These are phyloP conservation scores for Coemansia sp. DNA, from an alignment of 192 early-diverging fungal genomes.

Conservation along the genomic window DNA sequence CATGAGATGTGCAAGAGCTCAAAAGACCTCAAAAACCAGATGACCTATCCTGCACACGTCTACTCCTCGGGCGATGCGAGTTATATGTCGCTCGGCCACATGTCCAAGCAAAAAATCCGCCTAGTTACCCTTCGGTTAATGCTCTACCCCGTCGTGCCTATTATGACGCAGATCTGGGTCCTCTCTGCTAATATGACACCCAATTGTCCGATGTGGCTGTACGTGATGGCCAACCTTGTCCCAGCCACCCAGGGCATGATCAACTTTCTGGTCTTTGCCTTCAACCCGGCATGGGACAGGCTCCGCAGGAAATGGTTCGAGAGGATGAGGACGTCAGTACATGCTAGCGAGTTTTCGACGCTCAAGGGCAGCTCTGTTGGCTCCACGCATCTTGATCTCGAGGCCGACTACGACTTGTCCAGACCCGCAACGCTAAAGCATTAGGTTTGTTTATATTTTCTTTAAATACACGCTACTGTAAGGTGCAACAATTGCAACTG, in stretches of 20 bases:
- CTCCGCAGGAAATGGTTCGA: background rate
- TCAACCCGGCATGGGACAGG: conserved; percentile 30
- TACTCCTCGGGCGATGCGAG: background rate
- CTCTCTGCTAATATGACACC: conserved; percentile 38
- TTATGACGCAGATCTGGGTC: conserved; percentile 46
- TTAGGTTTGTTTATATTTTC: background rate
- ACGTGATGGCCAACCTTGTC: conserved; percentile 47
- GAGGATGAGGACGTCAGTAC: background rate
- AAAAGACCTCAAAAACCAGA: background rate
- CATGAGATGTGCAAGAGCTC: conserved; percentile 1
- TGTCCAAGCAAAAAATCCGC: conserved; percentile 13
- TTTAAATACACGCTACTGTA: background rate
- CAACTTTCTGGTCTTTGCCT: conserved; percentile 36
- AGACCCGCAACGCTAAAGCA: background rate
- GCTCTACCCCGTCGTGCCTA: conserved; percentile 33
- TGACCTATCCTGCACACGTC: background rate
- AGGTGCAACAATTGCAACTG: background rate
- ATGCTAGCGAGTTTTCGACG: background rate
- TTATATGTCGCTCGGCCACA: background rate
- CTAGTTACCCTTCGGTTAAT: conserved; percentile 23
- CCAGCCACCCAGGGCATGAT: conserved; percentile 47
- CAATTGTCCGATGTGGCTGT: conserved; percentile 45
- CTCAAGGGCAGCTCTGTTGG: conserved; percentile 8
- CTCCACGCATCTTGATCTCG: background rate
- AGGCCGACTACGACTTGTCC: background rate